A percentile compares a stretch with the other conserved stretches of the same genome.
These are phyloP conservation scores for Coniochaeta sp. DNA, from an alignment of 2,329 filamentous ascomycete genomes.

Conservation along the genomic window DNA sequence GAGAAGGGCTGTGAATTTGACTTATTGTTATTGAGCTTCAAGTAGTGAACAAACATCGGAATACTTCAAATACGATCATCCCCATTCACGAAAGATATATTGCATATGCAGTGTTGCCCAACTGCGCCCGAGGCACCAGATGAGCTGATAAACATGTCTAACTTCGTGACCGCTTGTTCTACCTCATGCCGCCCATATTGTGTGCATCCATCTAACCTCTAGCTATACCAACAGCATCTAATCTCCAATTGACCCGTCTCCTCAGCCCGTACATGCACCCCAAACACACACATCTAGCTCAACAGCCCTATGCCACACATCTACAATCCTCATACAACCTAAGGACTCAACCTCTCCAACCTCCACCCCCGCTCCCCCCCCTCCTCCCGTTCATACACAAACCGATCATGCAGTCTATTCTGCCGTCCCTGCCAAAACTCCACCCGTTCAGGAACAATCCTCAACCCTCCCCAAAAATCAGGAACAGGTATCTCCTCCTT, in stretches of 20 bases:
- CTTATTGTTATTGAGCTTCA: background rate
- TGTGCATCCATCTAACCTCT: no score
- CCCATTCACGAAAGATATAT: background rate
- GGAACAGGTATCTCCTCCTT: constrained; percentile 80
- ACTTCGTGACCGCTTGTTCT: no score
- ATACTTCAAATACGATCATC: background rate
- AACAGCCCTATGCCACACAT: background rate
- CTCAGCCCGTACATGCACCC: no score
- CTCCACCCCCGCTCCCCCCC: constrained; percentile 48
- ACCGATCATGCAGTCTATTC: constrained; percentile 88
- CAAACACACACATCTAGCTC: no score
- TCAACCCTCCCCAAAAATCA: constrained; percentile 88
- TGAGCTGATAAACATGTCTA: no score
- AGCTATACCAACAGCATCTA: no score
- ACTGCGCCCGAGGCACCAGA: no score
- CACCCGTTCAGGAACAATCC: constrained; percentile 75
- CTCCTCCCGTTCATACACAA: constrained; percentile 63
- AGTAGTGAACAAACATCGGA: background rate
- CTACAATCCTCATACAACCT: no score
- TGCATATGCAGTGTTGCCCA: background rate
- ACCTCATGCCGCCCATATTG: no score
- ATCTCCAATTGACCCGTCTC: no score
- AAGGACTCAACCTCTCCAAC: constrained; percentile 70
- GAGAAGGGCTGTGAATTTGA: no score
- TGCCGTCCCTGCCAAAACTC: constrained; percentile 96